These are phyloP conservation scores for Scheffersomyces stambukii DNA, from an alignment of 1,139 yeast species.

Conservation along the genomic window DNA sequence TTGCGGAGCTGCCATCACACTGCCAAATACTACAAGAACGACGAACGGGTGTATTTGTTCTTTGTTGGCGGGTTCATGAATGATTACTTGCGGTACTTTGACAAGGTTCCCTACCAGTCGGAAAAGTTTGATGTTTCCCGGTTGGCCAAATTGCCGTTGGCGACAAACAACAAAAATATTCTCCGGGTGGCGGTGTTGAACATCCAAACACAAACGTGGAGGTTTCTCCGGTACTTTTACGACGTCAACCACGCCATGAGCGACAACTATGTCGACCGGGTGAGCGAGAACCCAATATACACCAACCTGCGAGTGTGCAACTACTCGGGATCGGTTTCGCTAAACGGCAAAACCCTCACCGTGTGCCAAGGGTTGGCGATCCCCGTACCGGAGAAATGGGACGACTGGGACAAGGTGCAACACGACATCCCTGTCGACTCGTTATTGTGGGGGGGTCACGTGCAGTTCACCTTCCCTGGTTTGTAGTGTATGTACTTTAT, in stretches of 20 bases:
- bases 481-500: slow-evolving; percentile 14
- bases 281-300: slow-evolving; percentile 16
- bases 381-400: slow-evolving; percentile 28
- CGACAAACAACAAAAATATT: slow-evolving; percentile 24
- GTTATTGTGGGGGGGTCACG: slow-evolving; percentile 34
- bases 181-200: slow-evolving; percentile 36
- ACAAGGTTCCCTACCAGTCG: slow-evolving; percentile 24
- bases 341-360: slow-evolving; percentile 35
- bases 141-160: slow-evolving; percentile 27
- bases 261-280: slow-evolving; percentile 18
- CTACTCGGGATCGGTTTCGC: slow-evolving; percentile 30
- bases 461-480: slow-evolving; percentile 37
- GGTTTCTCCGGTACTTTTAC: slow-evolving; percentile 31
- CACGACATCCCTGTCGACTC: slow-evolving; percentile 18
- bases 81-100: slow-evolving; percentile 33
- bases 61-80: slow-evolving; percentile 41
- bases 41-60: slow-evolving; percentile 34
- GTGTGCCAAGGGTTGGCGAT: slow-evolving; percentile 35
- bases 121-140: slow-evolving; percentile 37
- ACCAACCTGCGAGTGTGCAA: slow-evolving; percentile 27
- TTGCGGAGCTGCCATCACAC: slow-evolving; percentile 42
- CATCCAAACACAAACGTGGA: slow-evolving; percentile 43
- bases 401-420: slow-evolving; percentile 19
- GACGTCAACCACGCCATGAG: slow-evolving; percentile 25
- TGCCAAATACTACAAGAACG: slow-evolving; percentile 32